phyloP scores from a whole-genome alignment of 495 filamentous ascomycete genomes.

The Penicillium odoratum region DNA sequence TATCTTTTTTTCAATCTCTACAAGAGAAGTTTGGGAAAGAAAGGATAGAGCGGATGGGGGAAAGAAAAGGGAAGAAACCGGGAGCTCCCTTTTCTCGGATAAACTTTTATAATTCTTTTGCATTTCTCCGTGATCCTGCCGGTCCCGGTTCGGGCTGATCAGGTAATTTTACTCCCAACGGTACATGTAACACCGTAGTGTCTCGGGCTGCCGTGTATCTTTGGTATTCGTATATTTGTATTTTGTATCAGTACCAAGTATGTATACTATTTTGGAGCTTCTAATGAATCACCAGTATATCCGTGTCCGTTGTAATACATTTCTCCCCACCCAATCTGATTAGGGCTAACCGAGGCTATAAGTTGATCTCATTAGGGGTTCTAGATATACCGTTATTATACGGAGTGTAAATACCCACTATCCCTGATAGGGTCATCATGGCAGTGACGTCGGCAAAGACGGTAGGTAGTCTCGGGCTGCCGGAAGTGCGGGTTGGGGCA shows the following conservation, averaged over 20 bases:
- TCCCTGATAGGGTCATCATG: conserved; percentile 6
- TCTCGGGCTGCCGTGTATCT: conserved; percentile 26
- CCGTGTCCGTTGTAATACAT: too few species aligned
- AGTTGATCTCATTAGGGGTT: not conserved
- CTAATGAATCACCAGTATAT: too few species aligned
- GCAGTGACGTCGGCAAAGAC: conserved; percentile 40
- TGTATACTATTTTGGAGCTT: too few species aligned
- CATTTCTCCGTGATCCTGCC: conserved; percentile 30
- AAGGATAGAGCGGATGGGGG: conserved; percentile 3
- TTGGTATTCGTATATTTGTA: not conserved
- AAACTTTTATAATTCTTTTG: not conserved
- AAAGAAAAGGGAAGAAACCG: conserved; percentile 15
- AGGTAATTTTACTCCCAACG: conserved; percentile 25
- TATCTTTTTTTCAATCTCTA: conserved; percentile 3
- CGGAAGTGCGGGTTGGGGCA: conserved; percentile 8
- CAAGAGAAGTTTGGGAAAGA: conserved; percentile 5
- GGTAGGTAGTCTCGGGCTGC: conserved; percentile 9
- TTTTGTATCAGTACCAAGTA: not conserved
- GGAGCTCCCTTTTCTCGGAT: conserved; percentile 17
- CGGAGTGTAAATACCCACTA: conserved; percentile 7
- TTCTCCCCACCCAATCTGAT: not conserved
- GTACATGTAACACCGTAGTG: conserved; percentile 7
- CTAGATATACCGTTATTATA: not conserved
- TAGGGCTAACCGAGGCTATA: not conserved
- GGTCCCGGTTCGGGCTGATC: conserved; percentile 31